phyloP scores from a whole-genome alignment of 2,329 filamentous ascomycete species.

The Scedosporium minutisporum region DNA sequence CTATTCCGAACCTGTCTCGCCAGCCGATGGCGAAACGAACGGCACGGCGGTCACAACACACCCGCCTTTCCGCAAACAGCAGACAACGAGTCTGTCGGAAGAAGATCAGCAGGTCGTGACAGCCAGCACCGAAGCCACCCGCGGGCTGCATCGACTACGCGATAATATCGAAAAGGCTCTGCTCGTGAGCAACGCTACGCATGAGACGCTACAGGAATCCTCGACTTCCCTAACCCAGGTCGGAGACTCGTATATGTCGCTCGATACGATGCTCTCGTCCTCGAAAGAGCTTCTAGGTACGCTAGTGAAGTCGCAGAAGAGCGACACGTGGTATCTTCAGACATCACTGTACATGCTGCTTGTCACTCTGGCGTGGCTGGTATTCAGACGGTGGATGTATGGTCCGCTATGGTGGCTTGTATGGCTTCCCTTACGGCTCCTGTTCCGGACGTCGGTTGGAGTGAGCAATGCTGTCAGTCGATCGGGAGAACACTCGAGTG shows the following conservation, averaged over 20 bases:
- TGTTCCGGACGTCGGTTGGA: conserved; percentile 49
- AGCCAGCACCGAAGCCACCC: conserved; percentile 75
- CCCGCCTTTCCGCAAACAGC: conserved; percentile 19
- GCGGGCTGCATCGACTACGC: conserved; percentile 75
- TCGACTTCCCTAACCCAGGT: conserved; percentile 74
- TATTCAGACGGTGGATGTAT: conserved; percentile 78
- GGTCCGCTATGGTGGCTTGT: conserved; percentile 86
- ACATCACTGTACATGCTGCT: conserved; percentile 77
- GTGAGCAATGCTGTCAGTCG: conserved; percentile 43
- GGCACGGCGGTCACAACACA: conserved; percentile 11
- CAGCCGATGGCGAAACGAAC: conserved; percentile 14
- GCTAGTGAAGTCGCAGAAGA: conserved; percentile 80
- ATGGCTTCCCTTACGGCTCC: conserved; percentile 66
- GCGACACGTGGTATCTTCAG: conserved; percentile 95
- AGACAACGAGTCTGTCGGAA: conserved; percentile 35
- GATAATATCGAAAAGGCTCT: conserved; percentile 79
- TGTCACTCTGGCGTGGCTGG: conserved; percentile 70
- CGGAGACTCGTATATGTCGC: conserved; percentile 67
- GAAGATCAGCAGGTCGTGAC: conserved; percentile 65
- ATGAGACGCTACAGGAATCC: conserved; percentile 77
- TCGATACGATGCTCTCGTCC: conserved; percentile 67
- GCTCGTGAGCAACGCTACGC: conserved; percentile 76
- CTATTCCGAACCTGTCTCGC: conserved; percentile 37
- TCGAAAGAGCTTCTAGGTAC: conserved; percentile 69
- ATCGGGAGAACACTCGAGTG: conserved; percentile 16